Percentiles rank a stretch among this genome's conserved stretches.
Conservation (phyloP, 192 early-diverging fungal genomes). For the Podila epigama region DNA sequence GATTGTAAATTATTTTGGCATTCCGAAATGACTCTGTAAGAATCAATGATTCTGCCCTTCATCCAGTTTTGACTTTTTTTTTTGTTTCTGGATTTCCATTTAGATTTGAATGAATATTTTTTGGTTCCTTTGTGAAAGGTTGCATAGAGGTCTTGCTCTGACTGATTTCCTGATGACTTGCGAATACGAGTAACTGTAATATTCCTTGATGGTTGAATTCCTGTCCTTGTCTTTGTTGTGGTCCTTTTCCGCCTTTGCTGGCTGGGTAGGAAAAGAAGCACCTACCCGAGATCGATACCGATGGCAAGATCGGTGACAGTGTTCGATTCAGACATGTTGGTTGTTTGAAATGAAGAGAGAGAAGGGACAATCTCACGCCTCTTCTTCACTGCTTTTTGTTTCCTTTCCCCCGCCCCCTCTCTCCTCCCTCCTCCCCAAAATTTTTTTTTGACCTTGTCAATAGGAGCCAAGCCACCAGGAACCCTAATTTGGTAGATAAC, state of each 20-base stretch:
- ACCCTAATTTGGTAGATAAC: neutral
- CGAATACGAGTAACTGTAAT: neutral
- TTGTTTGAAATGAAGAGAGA: slow-evolving; percentile 45
- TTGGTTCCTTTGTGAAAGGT: too few relatives aligned
- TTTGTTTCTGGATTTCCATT: too few relatives aligned
- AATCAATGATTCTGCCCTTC: too few relatives aligned
- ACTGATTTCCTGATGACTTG: too few relatives aligned
- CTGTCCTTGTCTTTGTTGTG: slow-evolving; percentile 1
- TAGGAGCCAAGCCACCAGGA: neutral
- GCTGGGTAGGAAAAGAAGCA: neutral
- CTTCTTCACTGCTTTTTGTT: slow-evolving; percentile 5
- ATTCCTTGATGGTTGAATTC: neutral
- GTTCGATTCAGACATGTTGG: slow-evolving; percentile 48
- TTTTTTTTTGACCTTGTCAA: neutral
- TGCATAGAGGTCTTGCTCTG: too few relatives aligned
- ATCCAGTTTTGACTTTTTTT: too few relatives aligned
- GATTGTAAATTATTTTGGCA: too few relatives aligned
- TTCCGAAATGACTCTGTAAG: too few relatives aligned
- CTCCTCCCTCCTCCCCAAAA: neutral
- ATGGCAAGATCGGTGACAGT: slow-evolving; percentile 50
- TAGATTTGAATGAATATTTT: too few relatives aligned
- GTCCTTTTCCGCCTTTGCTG: too few relatives aligned
- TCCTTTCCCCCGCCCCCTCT: too few relatives aligned
- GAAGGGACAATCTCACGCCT: slow-evolving; percentile 40
- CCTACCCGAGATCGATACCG: slow-evolving; percentile 53